These are phyloP conservation scores for Mariannaea elegans DNA, from an alignment of 2,329 filamentous ascomycete genomes.

Conservation along the genomic window DNA sequence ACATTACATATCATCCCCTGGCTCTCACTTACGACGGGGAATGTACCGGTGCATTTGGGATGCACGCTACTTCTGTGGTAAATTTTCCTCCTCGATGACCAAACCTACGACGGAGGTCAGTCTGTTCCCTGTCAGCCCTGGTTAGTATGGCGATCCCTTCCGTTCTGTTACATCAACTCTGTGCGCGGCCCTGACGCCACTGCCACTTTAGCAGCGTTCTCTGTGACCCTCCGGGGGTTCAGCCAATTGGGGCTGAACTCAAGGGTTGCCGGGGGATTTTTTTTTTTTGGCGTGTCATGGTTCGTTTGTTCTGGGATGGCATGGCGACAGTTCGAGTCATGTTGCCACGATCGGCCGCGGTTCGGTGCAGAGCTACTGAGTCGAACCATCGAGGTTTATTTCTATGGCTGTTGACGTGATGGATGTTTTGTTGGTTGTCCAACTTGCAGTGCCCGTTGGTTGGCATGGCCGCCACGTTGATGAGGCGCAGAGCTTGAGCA, in stretches of 20 bases:
- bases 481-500: background rate
- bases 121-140: background rate
- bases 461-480: background rate
- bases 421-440: background rate
- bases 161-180: background rate
- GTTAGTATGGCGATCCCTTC: background rate
- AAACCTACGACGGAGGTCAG: too few relatives aligned
- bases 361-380: background rate
- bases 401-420: background rate
- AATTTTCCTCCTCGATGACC: too few relatives aligned
- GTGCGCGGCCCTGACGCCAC: background rate
- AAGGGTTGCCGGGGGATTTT: background rate
- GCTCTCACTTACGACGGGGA: too few relatives aligned
- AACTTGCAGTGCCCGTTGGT: background rate
- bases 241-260: background rate
- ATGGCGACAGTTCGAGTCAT: slow-evolving; percentile 1
- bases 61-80: too few relatives aligned
- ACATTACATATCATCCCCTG: too few relatives aligned
- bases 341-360: background rate
- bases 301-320: too few relatives aligned
- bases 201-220: background rate
- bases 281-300: background rate
- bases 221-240: too few relatives aligned
- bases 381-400: too few relatives aligned
- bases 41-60: too few relatives aligned